Evolutionary conservation across 495 filamentous ascomycete species (phyloP), one percentile per base, ranked within the genome.

Genomic region (Aspergillus campestris): DNA sequence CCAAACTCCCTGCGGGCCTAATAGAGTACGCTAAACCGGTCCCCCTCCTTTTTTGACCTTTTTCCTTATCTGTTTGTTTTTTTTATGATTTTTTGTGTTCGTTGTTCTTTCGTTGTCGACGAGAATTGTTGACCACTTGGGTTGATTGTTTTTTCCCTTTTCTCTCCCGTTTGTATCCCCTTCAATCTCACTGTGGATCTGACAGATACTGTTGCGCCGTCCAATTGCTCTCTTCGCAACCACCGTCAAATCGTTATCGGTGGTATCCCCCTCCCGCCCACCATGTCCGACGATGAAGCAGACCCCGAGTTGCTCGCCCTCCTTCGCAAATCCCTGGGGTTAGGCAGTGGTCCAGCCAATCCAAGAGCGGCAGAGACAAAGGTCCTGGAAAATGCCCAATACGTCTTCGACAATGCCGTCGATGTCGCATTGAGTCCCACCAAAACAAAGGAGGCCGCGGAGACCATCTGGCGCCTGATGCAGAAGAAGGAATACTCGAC

Each of bases 381-480:
- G 28, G 90, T 97, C 28, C 75, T 99, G 1, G 74, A 87, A 49
- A 74, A 75, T 45, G 90, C 92, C 29, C 80, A 91, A 65, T 87
- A 82, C 67, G 78, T 97, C 51, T 94, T 86, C 67, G 81, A 94
- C 67, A 91, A 97, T 67, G 75, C 87, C 50, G 90, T 94, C 67
- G 92, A 97, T 60, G 87, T 97, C 27, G 87, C 87, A 8, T 58
- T 96, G 15, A 83, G 88, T 62, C 84, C 86, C 60, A 73, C 76
- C 31, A 76, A 81, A 12, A 86, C 83, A 45, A 92, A 90, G 62
- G 74, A 77, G 18, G 90, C 94, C 1, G 92, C 92, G 31, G 77
- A 77, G 39, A 72, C 66, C 14, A 90, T 97, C 52, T 86, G 82
- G 68, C 64, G 71, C 3, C 62, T 83, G 60, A 96, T 98, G 86